Percentiles rank a stretch among this genome's conserved stretches.
These are phyloP conservation scores for Vinca minor DNA, from an alignment of 257 asterid genomes.

Conservation along the genomic window DNA sequence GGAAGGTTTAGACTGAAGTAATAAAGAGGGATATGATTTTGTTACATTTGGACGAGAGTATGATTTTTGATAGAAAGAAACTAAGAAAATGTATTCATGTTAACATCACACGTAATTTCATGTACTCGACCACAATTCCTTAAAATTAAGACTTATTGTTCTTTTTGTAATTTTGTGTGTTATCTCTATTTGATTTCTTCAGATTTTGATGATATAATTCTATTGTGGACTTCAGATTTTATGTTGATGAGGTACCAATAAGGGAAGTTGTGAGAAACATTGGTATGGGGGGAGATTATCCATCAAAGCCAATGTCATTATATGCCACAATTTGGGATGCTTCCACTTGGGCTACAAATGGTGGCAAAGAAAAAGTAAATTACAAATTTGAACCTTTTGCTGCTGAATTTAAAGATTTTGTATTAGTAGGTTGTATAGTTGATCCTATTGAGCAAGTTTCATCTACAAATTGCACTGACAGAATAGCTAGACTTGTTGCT, in stretches of 20 bases:
- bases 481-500: conserved; percentile 19
- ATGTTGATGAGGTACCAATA: conserved; percentile 73
- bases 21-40: too few relatives aligned
- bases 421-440: conserved; percentile 67
- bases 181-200: too few relatives aligned
- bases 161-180: too few relatives aligned
- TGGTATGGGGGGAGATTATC: conserved; percentile 68
- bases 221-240: conserved; percentile 37
- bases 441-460: conserved; percentile 65
- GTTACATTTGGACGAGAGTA: too few relatives aligned
- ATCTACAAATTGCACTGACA: conserved; percentile 62
- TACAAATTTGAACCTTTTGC: conserved; percentile 61
- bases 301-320: conserved; percentile 84
- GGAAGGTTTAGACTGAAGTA: too few relatives aligned
- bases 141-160: too few relatives aligned
- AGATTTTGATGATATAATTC: too few relatives aligned
- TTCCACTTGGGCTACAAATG: conserved; percentile 85
- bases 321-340: conserved; percentile 98
- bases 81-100: too few relatives aligned
- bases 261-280: conserved; percentile 41
- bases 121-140: too few relatives aligned
- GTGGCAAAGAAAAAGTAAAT: conserved; percentile 73
- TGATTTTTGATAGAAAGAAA: too few relatives aligned
- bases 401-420: conserved; percentile 57
- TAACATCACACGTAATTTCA: too few relatives aligned